Evolutionary conservation across 2,329 filamentous ascomycete genomes (phyloP).

Genomic region (Aciculosporium take): DNA sequence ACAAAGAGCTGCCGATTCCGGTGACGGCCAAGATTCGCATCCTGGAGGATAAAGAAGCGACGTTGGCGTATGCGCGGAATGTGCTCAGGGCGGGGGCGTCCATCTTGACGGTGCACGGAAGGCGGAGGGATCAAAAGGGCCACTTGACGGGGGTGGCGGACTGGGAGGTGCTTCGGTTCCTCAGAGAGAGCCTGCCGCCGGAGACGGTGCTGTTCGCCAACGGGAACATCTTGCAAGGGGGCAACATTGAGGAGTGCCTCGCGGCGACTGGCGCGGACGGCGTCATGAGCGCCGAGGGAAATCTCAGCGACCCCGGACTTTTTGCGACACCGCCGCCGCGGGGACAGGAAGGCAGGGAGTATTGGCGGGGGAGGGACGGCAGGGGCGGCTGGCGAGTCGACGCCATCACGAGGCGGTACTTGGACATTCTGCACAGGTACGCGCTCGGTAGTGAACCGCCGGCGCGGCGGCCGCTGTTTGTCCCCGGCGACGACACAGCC

Average conservation of each 20-base stretch:
- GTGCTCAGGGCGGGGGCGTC: slow-evolving; percentile 80
- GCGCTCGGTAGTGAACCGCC: slow-evolving; percentile 55
- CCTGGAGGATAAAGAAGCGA: slow-evolving; percentile 73
- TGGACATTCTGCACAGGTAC: slow-evolving; percentile 77
- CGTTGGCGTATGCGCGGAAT: slow-evolving; percentile 76
- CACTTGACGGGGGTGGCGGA: slow-evolving; percentile 89
- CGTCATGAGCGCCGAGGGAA: slow-evolving; percentile 93
- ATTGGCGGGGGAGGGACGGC: slow-evolving; percentile 70
- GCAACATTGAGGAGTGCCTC: slow-evolving; percentile 65
- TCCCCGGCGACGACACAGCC: slow-evolving; percentile 41
- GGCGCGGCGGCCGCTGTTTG: slow-evolving; percentile 54
- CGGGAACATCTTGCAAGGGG: slow-evolving; percentile 75
- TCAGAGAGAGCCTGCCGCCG: slow-evolving; percentile 67
- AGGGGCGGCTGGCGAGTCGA: slow-evolving; percentile 81
- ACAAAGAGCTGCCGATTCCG: slow-evolving; percentile 63
- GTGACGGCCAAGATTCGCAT: slow-evolving; percentile 93
- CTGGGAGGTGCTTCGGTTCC: slow-evolving; percentile 70
- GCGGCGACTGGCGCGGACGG: slow-evolving; percentile 76
- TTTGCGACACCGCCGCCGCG: slow-evolving; percentile 55
- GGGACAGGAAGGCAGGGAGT: slow-evolving; percentile 59
- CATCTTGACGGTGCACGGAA: slow-evolving; percentile 84
- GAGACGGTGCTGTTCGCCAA: slow-evolving; percentile 96
- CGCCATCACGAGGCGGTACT: slow-evolving; percentile 71
- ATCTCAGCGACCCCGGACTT: slow-evolving; percentile 79
- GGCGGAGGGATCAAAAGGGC: slow-evolving; percentile 82